Conservation (phyloP, 257 asterid genomes). For the Oldenlandia corymbosa region DNA sequence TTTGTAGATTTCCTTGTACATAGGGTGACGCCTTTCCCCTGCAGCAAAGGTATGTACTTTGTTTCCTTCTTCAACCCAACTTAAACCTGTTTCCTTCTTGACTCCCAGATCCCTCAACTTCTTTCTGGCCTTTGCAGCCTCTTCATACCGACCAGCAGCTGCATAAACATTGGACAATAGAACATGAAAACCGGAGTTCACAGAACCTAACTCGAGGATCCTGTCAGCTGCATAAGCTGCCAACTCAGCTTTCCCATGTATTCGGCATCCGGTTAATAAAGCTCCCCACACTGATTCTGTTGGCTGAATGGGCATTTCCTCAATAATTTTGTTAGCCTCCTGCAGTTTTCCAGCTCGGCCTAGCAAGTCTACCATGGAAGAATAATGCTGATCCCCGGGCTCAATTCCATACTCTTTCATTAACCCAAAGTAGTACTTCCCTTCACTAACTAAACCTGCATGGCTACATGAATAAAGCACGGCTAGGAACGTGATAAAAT, state of each 20-base stretch:
- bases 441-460: constrained; percentile 61
- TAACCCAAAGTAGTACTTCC: constrained; percentile 48
- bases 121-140: constrained; percentile 80
- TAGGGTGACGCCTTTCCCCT: constrained; percentile 56
- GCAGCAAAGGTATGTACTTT: constrained; percentile 66
- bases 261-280: constrained; percentile 71
- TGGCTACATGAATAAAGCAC: constrained; percentile 80
- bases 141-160: constrained; percentile 74
- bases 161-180: constrained; percentile 68
- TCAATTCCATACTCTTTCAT: constrained; percentile 61
- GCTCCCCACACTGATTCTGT: constrained; percentile 87
- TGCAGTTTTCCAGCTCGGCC: constrained; percentile 77
- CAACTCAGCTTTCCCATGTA: constrained; percentile 56
- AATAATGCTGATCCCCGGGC: constrained; percentile 75
- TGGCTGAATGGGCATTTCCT: constrained; percentile 77
- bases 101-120: constrained; percentile 66
- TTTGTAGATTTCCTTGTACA: constrained; percentile 46
- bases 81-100: constrained; percentile 82
- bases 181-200: constrained; percentile 69
- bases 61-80: constrained; percentile 92
- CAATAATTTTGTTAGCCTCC: constrained; percentile 56
- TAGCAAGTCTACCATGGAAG: constrained; percentile 82
- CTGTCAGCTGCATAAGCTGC: constrained; percentile 76
- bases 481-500: constrained; percentile 63
- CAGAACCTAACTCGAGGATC: constrained; percentile 57